phyloP scores from a whole-genome alignment of 78 protist species.

The Acrasis kona region DNA sequence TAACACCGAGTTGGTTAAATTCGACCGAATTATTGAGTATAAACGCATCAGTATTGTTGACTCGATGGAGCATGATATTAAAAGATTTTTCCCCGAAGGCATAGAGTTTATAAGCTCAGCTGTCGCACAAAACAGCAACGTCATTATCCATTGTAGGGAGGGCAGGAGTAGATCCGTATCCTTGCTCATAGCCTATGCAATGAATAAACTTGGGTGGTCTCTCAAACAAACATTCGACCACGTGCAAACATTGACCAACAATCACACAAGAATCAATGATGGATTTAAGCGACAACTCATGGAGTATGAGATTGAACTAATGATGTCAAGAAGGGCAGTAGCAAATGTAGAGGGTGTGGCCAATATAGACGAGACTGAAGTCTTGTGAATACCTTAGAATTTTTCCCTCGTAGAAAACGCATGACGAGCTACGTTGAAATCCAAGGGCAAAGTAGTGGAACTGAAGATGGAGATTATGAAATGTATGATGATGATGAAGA shows the following conservation, averaged over 20 bases:
- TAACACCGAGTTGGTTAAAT: no score
- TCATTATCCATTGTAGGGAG: neutral
- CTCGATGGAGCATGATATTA: neutral
- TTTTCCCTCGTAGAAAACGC: neutral
- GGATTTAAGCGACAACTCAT: neutral
- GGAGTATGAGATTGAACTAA: neutral
- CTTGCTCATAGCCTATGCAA: neutral
- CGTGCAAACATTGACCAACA: neutral
- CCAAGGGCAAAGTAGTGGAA: no score
- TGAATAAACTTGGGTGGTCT: neutral
- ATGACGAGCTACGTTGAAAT: neutral
- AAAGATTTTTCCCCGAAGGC: neutral
- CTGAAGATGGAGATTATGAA: no score
- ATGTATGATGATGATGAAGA: neutral
- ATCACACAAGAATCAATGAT: neutral
- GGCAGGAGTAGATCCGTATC: neutral
- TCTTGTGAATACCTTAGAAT: neutral
- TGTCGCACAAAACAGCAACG: no score
- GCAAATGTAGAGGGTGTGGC: no score
- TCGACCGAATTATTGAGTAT: no score
- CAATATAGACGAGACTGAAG: neutral
- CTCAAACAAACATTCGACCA: neutral
- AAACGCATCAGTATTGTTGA: neutral
- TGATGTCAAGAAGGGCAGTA: no score
- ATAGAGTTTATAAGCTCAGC: neutral